phyloP scores from a whole-genome alignment of 805 yeast species.

The Saturnispora saitoi region DNA sequence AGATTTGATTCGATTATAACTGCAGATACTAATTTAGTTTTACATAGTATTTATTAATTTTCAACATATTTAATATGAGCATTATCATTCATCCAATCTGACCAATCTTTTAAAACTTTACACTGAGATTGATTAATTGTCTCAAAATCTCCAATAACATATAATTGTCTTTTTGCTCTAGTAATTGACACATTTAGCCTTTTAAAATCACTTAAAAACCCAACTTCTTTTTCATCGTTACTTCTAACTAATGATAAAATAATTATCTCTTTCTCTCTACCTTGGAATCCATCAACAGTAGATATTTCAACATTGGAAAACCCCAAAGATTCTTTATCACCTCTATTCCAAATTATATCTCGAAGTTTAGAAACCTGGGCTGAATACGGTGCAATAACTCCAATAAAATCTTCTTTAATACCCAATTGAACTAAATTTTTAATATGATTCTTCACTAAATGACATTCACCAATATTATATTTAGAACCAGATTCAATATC shows the following conservation, averaged over 20 bases:
- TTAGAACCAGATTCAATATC: slow-evolving; percentile 38
- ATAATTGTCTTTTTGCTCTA: slow-evolving; percentile 75
- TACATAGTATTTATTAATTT: slow-evolving; percentile 32
- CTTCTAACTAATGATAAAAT: slow-evolving; percentile 76
- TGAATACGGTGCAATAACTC: slow-evolving; percentile 82
- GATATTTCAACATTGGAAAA: slow-evolving; percentile 59
- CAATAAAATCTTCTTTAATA: slow-evolving; percentile 51
- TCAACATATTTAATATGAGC: slow-evolving; percentile 66
- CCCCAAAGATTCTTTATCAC: neutral
- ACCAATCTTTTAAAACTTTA: slow-evolving; percentile 56
- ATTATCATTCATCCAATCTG: slow-evolving; percentile 55
- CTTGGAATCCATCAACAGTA: slow-evolving; percentile 95
- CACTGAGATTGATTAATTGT: slow-evolving; percentile 40
- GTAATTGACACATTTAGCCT: slow-evolving; percentile 92
- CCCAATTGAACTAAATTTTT: slow-evolving; percentile 42
- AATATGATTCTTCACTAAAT: slow-evolving; percentile 52
- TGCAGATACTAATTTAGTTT: slow-evolving; percentile 45
- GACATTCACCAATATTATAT: slow-evolving; percentile 69
- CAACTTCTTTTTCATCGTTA: slow-evolving; percentile 59
- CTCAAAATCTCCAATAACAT: slow-evolving; percentile 82
- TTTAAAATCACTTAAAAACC: slow-evolving; percentile 71
- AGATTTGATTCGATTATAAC: slow-evolving; percentile 51
- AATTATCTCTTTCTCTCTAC: slow-evolving; percentile 86
- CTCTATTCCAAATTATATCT: slow-evolving; percentile 29
- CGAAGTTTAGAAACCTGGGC: slow-evolving; percentile 72